phyloP scores from a whole-genome alignment of 2,329 filamentous ascomycete species.

The Colletotrichum lindemuthianum region DNA sequence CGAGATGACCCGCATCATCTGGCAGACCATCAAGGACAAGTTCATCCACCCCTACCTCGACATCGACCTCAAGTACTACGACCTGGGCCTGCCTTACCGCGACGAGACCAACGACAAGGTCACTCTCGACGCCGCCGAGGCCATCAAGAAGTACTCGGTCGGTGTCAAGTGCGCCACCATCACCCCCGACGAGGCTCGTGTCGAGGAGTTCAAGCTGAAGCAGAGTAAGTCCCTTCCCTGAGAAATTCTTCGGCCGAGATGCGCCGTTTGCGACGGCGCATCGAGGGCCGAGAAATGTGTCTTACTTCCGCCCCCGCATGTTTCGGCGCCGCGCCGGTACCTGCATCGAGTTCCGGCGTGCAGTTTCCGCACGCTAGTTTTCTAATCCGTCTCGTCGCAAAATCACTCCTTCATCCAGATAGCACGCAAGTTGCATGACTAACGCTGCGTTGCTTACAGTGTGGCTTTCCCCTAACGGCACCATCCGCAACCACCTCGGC shows the following conservation, averaged over 20 bases:
- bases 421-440: slow-evolving; percentile 15
- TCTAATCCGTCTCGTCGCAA: no score
- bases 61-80: slow-evolving; percentile 98
- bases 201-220: slow-evolving; percentile 98
- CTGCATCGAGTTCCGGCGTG: slow-evolving; percentile 21
- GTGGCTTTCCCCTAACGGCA: slow-evolving; percentile 99
- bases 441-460: slow-evolving; percentile 59
- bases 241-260: no score
- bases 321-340: slow-evolving; percentile 11
- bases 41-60: slow-evolving; percentile 97
- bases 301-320: slow-evolving; percentile 1
- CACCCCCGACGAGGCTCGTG: slow-evolving; percentile 95
- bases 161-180: slow-evolving; percentile 99
- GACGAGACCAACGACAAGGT: slow-evolving; percentile 97
- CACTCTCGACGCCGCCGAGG: slow-evolving; percentile 93
- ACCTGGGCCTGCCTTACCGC: slow-evolving; percentile 91
- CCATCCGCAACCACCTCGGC: slow-evolving; percentile 78
- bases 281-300: slow-evolving; percentile 7
- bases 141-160: slow-evolving; percentile 98
- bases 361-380: slow-evolving; percentile 5
- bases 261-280: no score
- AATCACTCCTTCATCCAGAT: no score
- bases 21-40: slow-evolving; percentile 99
- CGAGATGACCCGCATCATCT: slow-evolving; percentile 99
- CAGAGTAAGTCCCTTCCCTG: slow-evolving; percentile 72